Evolutionary conservation across 179 eudicot species (phyloP).

Genomic region (Beta macrorhiza): DNA sequence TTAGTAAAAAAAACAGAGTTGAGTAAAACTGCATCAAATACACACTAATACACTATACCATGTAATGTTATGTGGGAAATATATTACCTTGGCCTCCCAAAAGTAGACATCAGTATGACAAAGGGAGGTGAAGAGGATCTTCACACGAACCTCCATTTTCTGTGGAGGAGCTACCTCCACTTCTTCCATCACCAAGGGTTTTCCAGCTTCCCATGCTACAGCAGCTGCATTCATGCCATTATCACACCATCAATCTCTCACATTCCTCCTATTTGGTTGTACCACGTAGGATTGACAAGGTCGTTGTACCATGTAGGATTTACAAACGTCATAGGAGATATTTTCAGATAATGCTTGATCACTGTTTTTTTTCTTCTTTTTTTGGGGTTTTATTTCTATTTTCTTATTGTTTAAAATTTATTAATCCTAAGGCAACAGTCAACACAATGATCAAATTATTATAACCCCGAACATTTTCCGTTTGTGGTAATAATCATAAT

Average conservation of each 20-base stretch:
- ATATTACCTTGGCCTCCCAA: conserved; percentile 47
- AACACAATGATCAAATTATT: neutral
- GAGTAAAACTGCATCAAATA: neutral
- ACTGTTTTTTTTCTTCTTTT: neutral
- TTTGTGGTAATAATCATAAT: neutral
- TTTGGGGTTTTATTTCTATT: too few relatives aligned
- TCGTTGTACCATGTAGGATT: too few relatives aligned
- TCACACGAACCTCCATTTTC: conserved; percentile 45
- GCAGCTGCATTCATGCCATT: conserved; percentile 38
- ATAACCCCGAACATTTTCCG: neutral
- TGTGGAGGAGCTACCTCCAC: conserved; percentile 51
- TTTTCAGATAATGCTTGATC: neutral
- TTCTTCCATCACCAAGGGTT: conserved; percentile 41
- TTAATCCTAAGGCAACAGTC: neutral
- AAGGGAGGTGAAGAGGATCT: conserved; percentile 48
- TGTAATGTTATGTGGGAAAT: neutral
- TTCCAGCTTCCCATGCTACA: conserved; percentile 55
- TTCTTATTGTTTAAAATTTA: neutral
- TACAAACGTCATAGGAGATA: too few relatives aligned
- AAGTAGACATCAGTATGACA: conserved; percentile 53
- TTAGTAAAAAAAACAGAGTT: neutral
- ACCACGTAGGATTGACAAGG: too few relatives aligned
- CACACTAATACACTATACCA: neutral
- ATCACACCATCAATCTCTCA: neutral
- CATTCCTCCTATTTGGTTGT: too few relatives aligned